Evolutionary conservation across 768 basidiomycete species (phyloP).

Genomic region (Boletus rufocinnamomeus): DNA sequence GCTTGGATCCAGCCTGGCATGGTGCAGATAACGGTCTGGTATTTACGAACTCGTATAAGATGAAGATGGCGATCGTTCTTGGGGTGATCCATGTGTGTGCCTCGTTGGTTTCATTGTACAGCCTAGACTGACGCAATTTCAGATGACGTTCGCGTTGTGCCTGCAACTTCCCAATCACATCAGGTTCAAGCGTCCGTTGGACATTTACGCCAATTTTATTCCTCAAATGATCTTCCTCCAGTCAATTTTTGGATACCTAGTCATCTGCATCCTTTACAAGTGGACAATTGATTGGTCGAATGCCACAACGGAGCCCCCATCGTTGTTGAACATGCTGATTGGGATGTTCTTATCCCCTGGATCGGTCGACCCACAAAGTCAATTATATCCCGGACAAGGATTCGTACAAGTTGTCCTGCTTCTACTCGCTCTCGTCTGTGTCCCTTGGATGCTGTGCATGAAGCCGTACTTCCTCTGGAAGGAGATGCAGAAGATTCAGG

Average conservation of each 20-base stretch:
- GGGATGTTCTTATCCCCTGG: constrained; percentile 95
- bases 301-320: constrained; percentile 72
- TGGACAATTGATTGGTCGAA: constrained; percentile 93
- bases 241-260: constrained; percentile 96
- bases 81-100: constrained; percentile 90
- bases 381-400: constrained; percentile 87
- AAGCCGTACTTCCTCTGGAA: constrained; percentile 93
- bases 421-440: constrained; percentile 78
- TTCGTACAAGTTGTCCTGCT: constrained; percentile 79
- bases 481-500: constrained; percentile 82
- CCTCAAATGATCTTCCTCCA: constrained; percentile 98
- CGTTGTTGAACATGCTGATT: constrained; percentile 94
- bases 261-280: constrained; percentile 93
- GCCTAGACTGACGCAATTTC: constrained; percentile 18
- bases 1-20: constrained; percentile 95
- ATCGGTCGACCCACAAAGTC: constrained; percentile 60
- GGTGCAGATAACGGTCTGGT: constrained; percentile 87
- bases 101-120: constrained; percentile 2
- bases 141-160: constrained; percentile 99
- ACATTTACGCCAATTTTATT: constrained; percentile 93
- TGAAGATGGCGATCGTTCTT: constrained; percentile 98
- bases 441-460: constrained; percentile 90
- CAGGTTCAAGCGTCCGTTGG: constrained; percentile 83
- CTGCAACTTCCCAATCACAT: constrained; percentile 95
- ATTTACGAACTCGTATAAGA: constrained; percentile 99